Conservation (phyloP, 73 alveolate species). For the Loxodes magnus region DNA sequence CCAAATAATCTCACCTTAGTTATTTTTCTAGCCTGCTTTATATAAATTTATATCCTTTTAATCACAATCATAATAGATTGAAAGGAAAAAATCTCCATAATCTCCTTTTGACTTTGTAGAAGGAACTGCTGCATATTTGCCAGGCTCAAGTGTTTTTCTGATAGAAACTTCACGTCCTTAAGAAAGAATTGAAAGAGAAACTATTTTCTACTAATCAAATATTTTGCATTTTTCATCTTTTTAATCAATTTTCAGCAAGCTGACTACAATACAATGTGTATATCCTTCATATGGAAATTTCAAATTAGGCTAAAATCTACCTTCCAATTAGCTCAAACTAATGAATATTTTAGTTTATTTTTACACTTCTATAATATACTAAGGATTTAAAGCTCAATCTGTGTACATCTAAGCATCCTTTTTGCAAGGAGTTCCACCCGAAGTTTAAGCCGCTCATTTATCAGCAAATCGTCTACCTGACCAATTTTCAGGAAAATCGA, state of each 20-base stretch:
- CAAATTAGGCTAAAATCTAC: too few species aligned
- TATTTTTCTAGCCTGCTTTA: too few species aligned
- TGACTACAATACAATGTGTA: too few species aligned
- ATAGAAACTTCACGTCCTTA: neutral
- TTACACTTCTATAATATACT: constrained; percentile 10
- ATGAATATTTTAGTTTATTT: too few species aligned
- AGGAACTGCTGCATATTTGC: neutral
- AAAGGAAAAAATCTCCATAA: neutral
- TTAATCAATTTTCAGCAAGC: neutral
- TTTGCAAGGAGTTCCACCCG: constrained; percentile 81
- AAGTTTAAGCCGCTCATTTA: constrained; percentile 47
- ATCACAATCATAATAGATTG: neutral
- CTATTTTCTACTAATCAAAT: neutral
- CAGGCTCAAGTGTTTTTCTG: neutral
- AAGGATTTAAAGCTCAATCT: constrained; percentile 24
- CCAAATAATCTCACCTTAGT: too few species aligned
- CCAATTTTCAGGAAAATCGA: constrained; percentile 80
- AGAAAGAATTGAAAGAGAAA: neutral
- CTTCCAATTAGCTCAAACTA: too few species aligned
- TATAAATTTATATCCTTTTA: neutral
- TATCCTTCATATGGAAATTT: too few species aligned
- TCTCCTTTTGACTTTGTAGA: neutral
- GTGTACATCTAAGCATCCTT: constrained; percentile 16
- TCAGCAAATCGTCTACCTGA: constrained; percentile 66
- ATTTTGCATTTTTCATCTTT: neutral